Percentiles rank a stretch among this genome's conserved stretches.
phyloP scores from a whole-genome alignment of 2,329 filamentous ascomycete species.

The Stemphylium vesicarium region DNA sequence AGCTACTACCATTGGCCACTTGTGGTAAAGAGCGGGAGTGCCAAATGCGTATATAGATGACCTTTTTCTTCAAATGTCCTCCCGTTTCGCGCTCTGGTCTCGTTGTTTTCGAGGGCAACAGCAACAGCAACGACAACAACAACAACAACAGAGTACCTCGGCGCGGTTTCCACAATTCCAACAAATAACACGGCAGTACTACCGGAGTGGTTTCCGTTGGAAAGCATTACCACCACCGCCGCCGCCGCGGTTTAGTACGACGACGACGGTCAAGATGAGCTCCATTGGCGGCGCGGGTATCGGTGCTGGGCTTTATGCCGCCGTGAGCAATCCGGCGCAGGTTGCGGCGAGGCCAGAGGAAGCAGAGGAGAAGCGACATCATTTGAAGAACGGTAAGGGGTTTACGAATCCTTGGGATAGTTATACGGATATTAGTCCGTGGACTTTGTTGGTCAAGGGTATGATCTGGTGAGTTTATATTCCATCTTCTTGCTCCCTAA shows the following conservation, averaged over 20 bases:
- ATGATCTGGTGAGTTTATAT: constrained; percentile 48
- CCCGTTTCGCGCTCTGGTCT: constrained; percentile 9
- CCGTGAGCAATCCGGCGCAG: constrained; percentile 49
- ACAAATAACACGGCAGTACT: too few relatives aligned
- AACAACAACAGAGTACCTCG: neutral
- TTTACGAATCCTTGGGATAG: constrained; percentile 66
- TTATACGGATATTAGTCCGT: constrained; percentile 50
- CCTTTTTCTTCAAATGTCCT: constrained; percentile 18
- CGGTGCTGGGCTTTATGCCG: constrained; percentile 48
- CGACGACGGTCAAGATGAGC: constrained; percentile 37
- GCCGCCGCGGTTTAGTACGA: constrained; percentile 21
- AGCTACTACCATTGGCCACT: too few relatives aligned
- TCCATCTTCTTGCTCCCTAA: too few relatives aligned
- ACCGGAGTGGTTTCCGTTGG: constrained; percentile 14
- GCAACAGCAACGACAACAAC: neutral
- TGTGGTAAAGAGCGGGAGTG: neutral
- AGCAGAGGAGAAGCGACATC: constrained; percentile 56
- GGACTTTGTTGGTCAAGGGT: constrained; percentile 41
- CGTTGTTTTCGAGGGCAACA: neutral
- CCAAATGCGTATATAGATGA: constrained; percentile 9
- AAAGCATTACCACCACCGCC: constrained; percentile 19
- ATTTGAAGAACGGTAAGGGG: constrained; percentile 60
- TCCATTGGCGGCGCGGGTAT: constrained; percentile 32
- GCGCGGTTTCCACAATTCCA: neutral
- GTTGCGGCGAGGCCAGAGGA: constrained; percentile 54